These are phyloP conservation scores for Lentinula boryana DNA, from an alignment of 768 basidiomycete species.

Conservation along the genomic window DNA sequence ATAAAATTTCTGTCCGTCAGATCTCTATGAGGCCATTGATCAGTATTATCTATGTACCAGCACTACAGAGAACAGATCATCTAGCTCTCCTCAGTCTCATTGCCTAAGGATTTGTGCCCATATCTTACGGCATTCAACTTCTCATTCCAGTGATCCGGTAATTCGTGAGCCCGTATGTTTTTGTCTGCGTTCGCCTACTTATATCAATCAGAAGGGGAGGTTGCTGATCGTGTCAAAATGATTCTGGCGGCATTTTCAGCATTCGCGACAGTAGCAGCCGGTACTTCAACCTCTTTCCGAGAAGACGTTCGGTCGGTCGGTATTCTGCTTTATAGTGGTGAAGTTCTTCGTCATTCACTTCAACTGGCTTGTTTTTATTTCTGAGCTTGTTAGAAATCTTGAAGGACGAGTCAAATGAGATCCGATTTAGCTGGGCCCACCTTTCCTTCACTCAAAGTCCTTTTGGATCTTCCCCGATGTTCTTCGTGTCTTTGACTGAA, in stretches of 20 bases:
- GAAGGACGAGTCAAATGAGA: slow-evolving; percentile 76
- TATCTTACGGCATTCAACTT: slow-evolving; percentile 66
- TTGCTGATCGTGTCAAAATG: slow-evolving; percentile 54
- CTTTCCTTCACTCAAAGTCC: slow-evolving; percentile 69
- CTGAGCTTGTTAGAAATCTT: slow-evolving; percentile 53
- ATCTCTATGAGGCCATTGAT: neutral
- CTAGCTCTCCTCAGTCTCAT: slow-evolving; percentile 50
- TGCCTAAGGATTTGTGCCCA: slow-evolving; percentile 83
- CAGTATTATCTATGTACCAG: slow-evolving; percentile 11
- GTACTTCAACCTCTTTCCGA: slow-evolving; percentile 46
- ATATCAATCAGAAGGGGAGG: slow-evolving; percentile 37
- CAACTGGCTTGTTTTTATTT: slow-evolving; percentile 6
- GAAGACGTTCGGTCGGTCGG: slow-evolving; percentile 80
- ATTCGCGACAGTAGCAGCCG: slow-evolving; percentile 52
- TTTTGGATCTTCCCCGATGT: slow-evolving; percentile 58
- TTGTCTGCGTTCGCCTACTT: slow-evolving; percentile 6
- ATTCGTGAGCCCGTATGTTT: slow-evolving; percentile 35
- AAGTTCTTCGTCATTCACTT: slow-evolving; percentile 8
- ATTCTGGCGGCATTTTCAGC: slow-evolving; percentile 59
- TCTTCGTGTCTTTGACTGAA: slow-evolving; percentile 52
- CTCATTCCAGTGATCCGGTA: slow-evolving; percentile 42
- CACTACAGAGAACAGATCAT: slow-evolving; percentile 30
- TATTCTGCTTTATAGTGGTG: slow-evolving; percentile 75
- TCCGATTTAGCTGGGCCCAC: slow-evolving; percentile 77
- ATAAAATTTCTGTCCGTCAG: neutral